Conservation (phyloP, 768 basidiomycete species). For the Trametes cingulata region DNA sequence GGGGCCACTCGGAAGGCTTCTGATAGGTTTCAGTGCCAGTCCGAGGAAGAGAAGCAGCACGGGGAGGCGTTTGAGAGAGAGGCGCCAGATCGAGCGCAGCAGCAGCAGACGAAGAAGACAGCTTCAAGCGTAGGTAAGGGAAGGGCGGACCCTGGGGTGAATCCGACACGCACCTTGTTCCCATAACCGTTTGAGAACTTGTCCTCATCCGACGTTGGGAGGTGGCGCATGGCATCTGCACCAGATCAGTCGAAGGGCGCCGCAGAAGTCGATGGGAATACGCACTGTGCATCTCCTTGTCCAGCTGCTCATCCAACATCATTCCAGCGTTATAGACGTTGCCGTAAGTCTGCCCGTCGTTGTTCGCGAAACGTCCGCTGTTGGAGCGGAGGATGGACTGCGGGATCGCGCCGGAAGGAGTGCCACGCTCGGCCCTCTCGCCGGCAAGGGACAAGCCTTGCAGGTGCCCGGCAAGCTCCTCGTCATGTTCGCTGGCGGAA, state of each 20-base stretch:
- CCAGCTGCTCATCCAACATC: slow-evolving; percentile 91
- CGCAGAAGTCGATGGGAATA: slow-evolving; percentile 18
- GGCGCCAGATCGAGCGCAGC: slow-evolving; percentile 87
- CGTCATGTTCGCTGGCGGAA: slow-evolving; percentile 85
- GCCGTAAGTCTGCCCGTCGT: slow-evolving; percentile 59
- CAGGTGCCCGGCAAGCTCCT: slow-evolving; percentile 75
- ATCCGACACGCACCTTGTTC: slow-evolving; percentile 53
- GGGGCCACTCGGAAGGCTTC: slow-evolving; percentile 92
- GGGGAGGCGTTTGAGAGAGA: slow-evolving; percentile 77
- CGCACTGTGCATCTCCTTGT: slow-evolving; percentile 93
- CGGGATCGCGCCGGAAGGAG: slow-evolving; percentile 23
- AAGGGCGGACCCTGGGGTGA: background rate
- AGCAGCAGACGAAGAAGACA: slow-evolving; percentile 87
- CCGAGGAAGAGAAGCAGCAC: slow-evolving; percentile 56
- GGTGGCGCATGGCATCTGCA: slow-evolving; percentile 83
- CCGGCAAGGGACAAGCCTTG: slow-evolving; percentile 70
- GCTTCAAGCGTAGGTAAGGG: slow-evolving; percentile 39
- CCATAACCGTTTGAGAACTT: slow-evolving; percentile 69
- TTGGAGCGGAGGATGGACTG: slow-evolving; percentile 55
- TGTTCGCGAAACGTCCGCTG: slow-evolving; percentile 54
- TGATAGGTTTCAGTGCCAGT: slow-evolving; percentile 54
- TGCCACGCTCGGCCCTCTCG: slow-evolving; percentile 50
- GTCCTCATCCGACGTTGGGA: slow-evolving; percentile 88
- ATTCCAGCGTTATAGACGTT: slow-evolving; percentile 79
- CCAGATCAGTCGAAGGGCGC: slow-evolving; percentile 13